Percentiles rank a stretch among this genome's conserved stretches.
Evolutionary conservation across 1,284 basidiomycete genomes (phyloP).

Genomic region (Ustilago xerochloae): DNA sequence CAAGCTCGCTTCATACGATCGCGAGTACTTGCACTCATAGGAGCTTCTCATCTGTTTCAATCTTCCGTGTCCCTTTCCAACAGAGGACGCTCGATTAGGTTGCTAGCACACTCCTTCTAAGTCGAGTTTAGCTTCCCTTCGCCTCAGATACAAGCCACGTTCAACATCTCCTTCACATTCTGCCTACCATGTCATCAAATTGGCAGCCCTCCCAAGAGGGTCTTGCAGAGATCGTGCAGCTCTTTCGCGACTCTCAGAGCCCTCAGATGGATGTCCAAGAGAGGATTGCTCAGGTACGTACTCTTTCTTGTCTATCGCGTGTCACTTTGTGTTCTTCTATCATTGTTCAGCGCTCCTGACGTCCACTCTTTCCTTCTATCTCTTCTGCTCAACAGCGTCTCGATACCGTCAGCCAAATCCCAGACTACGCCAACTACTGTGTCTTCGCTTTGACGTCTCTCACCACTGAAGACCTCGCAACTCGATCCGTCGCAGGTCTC

Average conservation of each 20-base stretch:
- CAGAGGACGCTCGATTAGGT: not conserved
- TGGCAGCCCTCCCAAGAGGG: conserved; percentile 63
- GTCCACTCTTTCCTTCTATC: not conserved
- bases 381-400: conserved; percentile 45
- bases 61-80: not conserved
- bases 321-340: too few relatives aligned
- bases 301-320: too few relatives aligned
- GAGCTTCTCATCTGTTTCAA: not conserved
- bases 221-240: conserved; percentile 59
- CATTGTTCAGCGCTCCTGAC: not conserved
- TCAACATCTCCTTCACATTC: not conserved
- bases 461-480: conserved; percentile 85
- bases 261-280: conserved; percentile 60
- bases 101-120: not conserved
- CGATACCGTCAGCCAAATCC: conserved; percentile 59
- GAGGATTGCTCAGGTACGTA: conserved; percentile 55
- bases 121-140: not conserved
- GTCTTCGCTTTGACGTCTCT: conserved; percentile 86
- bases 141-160: not conserved
- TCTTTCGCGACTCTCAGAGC: conserved; percentile 63
- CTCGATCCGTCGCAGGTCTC: conserved; percentile 93
- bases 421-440: conserved; percentile 89
- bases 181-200: conserved; percentile 34
- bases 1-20: too few relatives aligned
- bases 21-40: too few relatives aligned